Base-by-base conservation (phyloP, 306 rosid species). In the Chamaecrista fasciculata region DNA sequence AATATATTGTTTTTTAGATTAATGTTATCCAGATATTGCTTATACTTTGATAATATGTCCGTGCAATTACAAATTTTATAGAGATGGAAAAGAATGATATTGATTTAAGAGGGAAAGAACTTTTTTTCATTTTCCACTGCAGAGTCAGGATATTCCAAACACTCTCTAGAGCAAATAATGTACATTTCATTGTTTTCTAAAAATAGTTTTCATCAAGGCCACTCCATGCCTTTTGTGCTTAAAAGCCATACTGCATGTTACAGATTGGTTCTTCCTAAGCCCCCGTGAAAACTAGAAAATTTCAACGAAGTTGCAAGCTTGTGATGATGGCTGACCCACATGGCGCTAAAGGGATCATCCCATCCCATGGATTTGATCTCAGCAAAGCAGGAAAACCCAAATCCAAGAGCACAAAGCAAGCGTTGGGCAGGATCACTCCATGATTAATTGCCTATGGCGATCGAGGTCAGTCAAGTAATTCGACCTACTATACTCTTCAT, bases 401-500 rank as follows among this genome's bases (percentile, higher is more conserved):
- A 57, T 49, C 23, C 15, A 15, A 56, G 48, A 28, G 19, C 18
- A 53, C 11, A 3, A 44, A 61, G 20, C 40, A 28, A 23, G 28
- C 26, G 23, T 57, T 18, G 12, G 46, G 8, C 64, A 42, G 59
- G 42, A 64, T 85, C 76, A 92, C 81, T 91, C 99, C 95, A 91
- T 72, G 47, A 87, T 68, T 20, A 95, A 82, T 63, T 91, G 86
- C 86, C 87, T 85, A 11, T 95, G 96, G 47, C 99, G 96, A 71
- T 72, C 78, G 11, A 95, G 88, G 70, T 91, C 99, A 56, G 58
- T 87, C 80, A 91, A 78, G 82, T 95, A 95, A 72, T 59, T 91
- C 2, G 96, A 81, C 70, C 92, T 84, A n/a, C 96, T 84, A 59
- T 95, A 95, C 62, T 89, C 97, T 65, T 95, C 97, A 28, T 87